Evolutionary conservation across 257 asterid species (phyloP).

Genomic region (Scutellaria minor): DNA sequence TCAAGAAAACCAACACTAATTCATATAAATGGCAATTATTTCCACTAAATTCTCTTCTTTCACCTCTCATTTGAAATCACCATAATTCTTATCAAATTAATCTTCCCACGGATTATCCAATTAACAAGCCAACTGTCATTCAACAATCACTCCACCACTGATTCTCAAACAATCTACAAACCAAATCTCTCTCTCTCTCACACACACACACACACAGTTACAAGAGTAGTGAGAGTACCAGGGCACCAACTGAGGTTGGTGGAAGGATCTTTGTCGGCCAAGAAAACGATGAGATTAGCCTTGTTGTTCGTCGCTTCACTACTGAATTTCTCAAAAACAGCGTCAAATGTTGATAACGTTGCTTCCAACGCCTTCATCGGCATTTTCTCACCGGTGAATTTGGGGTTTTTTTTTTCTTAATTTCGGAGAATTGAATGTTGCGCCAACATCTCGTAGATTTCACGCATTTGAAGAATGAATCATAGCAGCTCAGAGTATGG

Average conservation of each 20-base stretch:
- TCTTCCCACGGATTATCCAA: neutral
- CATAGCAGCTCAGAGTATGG: neutral
- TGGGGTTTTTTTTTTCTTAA: neutral
- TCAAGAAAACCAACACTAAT: neutral
- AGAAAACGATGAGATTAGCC: conserved; percentile 80
- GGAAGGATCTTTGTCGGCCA: conserved; percentile 87
- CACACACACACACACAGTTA: too few species aligned
- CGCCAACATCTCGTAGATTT: neutral
- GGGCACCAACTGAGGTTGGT: conserved; percentile 97
- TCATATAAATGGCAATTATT: neutral
- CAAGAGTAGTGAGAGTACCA: conserved; percentile 45
- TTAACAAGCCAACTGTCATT: neutral
- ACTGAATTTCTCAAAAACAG: conserved; percentile 56
- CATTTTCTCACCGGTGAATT: conserved; percentile 38
- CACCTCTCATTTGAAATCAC: neutral
- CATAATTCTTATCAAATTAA: neutral
- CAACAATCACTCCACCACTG: neutral
- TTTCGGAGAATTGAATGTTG: conserved; percentile 19
- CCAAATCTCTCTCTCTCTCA: neutral
- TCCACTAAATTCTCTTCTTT: neutral
- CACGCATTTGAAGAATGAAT: neutral
- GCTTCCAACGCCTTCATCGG: conserved; percentile 80
- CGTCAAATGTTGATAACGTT: conserved; percentile 64
- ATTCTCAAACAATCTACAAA: neutral
- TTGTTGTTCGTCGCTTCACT: conserved; percentile 60